Conservation (phyloP, 495 filamentous ascomycete genomes). For the Rhizodiscina lignyota region DNA sequence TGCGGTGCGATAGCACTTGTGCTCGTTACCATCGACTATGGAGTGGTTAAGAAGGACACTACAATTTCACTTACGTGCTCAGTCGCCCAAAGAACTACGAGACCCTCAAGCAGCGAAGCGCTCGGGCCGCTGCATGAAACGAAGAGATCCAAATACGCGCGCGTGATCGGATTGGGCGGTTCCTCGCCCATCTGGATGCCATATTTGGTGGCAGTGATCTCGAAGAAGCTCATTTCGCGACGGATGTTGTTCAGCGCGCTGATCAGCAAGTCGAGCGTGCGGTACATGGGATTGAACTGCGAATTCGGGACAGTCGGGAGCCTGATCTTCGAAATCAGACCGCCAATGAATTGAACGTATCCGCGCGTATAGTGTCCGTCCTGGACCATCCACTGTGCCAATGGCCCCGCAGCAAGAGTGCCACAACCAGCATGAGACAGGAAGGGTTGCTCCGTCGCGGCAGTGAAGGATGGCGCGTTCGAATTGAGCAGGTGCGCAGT, state of each 20-base stretch:
- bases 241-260: slow-evolving; percentile 48
- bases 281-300: slow-evolving; percentile 22
- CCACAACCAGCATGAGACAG: slow-evolving; percentile 49
- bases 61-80: slow-evolving; percentile 29
- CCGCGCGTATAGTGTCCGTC: slow-evolving; percentile 61
- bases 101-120: slow-evolving; percentile 39
- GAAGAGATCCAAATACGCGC: slow-evolving; percentile 37
- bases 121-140: slow-evolving; percentile 30
- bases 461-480: slow-evolving; percentile 24
- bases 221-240: slow-evolving; percentile 52
- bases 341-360: slow-evolving; percentile 51
- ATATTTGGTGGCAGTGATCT: slow-evolving; percentile 44
- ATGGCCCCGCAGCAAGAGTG: slow-evolving; percentile 32
- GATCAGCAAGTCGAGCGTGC: slow-evolving; percentile 42
- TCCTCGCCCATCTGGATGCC: slow-evolving; percentile 34
- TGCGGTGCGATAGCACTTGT: slow-evolving; percentile 21
- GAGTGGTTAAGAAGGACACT: background rate
- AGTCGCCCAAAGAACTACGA: slow-evolving; percentile 59
- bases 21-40: background rate
- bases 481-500: slow-evolving; percentile 33
- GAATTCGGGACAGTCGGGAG: slow-evolving; percentile 29
- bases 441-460: slow-evolving; percentile 51
- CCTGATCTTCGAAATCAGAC: slow-evolving; percentile 44
- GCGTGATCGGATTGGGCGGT: slow-evolving; percentile 27
- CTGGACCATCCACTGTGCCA: slow-evolving; percentile 58